Evolutionary conservation across 2,329 filamentous ascomycete genomes (phyloP).

Genomic region (Nothophoma quercina): DNA sequence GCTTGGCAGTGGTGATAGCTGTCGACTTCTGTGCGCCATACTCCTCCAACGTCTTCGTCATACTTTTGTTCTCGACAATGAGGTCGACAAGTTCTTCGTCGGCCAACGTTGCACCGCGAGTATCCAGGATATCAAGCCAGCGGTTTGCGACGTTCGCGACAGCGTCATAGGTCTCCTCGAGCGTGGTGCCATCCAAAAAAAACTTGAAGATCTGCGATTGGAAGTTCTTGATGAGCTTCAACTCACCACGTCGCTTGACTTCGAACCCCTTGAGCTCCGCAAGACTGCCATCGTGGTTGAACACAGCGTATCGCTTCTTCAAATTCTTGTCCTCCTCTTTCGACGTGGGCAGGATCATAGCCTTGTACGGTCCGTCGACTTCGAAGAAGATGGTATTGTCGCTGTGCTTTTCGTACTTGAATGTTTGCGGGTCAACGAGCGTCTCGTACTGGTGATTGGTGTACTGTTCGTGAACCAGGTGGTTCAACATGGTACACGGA

Average conservation of each 20-base stretch:
- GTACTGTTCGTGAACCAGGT: conserved; percentile 91
- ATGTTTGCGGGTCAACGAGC: conserved; percentile 76
- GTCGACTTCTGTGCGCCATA: conserved; percentile 96
- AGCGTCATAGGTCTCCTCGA: conserved; percentile 86
- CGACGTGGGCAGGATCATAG: conserved; percentile 96
- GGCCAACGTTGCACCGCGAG: conserved; percentile 84
- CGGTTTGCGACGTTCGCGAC: conserved; percentile 95
- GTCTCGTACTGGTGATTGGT: conserved; percentile 99
- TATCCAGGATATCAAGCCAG: conserved; percentile 95
- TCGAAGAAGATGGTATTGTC: conserved; percentile 99
- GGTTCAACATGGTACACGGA: conserved; percentile 98
- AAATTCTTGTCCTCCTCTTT: conserved; percentile 99
- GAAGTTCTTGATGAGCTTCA: conserved; percentile 99
- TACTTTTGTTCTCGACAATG: conserved; percentile 99
- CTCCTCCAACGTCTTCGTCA: conserved; percentile 96
- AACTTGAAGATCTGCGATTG: conserved; percentile 99
- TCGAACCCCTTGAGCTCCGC: conserved; percentile 98
- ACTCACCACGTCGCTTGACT: conserved; percentile 93
- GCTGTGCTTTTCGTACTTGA: conserved; percentile 95
- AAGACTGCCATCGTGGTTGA: conserved; percentile 95
- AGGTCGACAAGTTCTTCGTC: conserved; percentile 98
- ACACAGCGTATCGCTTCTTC: conserved; percentile 98
- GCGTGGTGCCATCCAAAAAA: conserved; percentile 88
- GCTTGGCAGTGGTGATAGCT: conserved; percentile 97
- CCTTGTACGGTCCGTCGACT: conserved; percentile 95